Conservation (phyloP, 179 eudicot species). For the Drosera spatulata region DNA sequence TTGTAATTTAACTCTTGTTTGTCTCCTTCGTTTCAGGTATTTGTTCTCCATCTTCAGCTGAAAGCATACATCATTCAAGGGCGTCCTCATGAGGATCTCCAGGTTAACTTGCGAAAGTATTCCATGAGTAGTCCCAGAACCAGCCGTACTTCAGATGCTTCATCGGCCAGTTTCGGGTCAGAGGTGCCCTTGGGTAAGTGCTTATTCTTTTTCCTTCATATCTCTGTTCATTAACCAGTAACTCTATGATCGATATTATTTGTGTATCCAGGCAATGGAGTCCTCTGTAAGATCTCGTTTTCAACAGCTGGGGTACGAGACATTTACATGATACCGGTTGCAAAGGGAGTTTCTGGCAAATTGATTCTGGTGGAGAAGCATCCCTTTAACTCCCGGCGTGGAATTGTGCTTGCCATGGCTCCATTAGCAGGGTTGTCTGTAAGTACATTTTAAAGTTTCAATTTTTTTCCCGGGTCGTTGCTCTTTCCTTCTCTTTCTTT, state of each 20-base stretch:
- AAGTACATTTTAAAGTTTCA: constrained; percentile 10
- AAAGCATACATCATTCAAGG: constrained; percentile 27
- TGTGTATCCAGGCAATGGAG: constrained; percentile 25
- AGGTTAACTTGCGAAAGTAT: constrained; percentile 14
- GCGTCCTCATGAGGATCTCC: constrained; percentile 21
- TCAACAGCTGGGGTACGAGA: constrained; percentile 36
- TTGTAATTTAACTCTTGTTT: background rate
- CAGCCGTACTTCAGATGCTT: constrained; percentile 23
- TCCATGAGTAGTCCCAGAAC: constrained; percentile 26
- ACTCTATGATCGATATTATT: constrained; percentile 1
- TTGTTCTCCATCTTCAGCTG: constrained; percentile 43
- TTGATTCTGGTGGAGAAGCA: constrained; percentile 48
- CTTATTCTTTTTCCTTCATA: too few species aligned
- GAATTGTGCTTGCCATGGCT: constrained; percentile 38
- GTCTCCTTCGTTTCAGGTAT: constrained; percentile 25
- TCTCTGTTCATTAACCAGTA: background rate
- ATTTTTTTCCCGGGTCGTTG: background rate
- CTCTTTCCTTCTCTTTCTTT: background rate
- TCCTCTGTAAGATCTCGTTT: constrained; percentile 47
- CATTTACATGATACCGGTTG: constrained; percentile 37
- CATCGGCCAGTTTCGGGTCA: constrained; percentile 39
- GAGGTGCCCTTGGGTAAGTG: constrained; percentile 30
- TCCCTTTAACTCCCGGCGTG: constrained; percentile 35
- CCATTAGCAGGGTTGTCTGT: constrained; percentile 45
- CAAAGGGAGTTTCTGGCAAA: constrained; percentile 32